These are phyloP conservation scores for Lactarius psammicola DNA, from an alignment of 768 basidiomycete genomes.

Conservation along the genomic window DNA sequence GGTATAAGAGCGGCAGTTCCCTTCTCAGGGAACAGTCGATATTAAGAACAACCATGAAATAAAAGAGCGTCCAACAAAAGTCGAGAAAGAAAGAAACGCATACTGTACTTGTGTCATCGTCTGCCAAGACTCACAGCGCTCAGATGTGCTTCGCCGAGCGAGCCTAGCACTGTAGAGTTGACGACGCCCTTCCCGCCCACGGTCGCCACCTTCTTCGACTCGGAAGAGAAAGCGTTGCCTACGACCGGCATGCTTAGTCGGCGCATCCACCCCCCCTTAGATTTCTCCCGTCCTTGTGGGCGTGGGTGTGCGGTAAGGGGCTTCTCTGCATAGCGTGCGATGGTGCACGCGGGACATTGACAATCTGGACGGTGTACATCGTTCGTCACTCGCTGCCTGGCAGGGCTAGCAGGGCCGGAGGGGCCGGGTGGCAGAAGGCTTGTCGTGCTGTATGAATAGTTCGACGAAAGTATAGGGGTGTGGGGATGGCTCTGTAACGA, in stretches of 20 bases:
- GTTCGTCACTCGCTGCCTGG: constrained; percentile 29
- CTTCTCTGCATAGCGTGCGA: constrained; percentile 47
- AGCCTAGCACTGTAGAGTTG: background rate
- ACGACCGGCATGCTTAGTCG: constrained; percentile 72
- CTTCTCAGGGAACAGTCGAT: background rate
- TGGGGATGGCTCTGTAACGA: constrained; percentile 11
- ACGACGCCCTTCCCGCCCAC: constrained; percentile 10
- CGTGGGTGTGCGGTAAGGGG: constrained; percentile 42
- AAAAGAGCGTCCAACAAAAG: background rate
- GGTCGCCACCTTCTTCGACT: constrained; percentile 45
- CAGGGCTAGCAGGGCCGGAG: constrained; percentile 19
- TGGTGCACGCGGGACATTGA: constrained; percentile 64
- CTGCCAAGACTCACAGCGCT: constrained; percentile 20
- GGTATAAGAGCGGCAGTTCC: background rate
- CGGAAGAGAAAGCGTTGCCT: constrained; percentile 54
- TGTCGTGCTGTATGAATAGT: constrained; percentile 44
- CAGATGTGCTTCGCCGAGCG: constrained; percentile 20
- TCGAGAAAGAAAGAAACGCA: background rate
- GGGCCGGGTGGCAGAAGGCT: constrained; percentile 41
- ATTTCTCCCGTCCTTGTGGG: constrained; percentile 50
- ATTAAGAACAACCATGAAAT: background rate
- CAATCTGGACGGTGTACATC: constrained; percentile 58
- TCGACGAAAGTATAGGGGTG: constrained; percentile 29
- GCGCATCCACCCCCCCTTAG: constrained; percentile 72
- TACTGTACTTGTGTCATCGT: background rate